phyloP scores from a whole-genome alignment of 805 yeast species.

The Candida peoriensis region DNA sequence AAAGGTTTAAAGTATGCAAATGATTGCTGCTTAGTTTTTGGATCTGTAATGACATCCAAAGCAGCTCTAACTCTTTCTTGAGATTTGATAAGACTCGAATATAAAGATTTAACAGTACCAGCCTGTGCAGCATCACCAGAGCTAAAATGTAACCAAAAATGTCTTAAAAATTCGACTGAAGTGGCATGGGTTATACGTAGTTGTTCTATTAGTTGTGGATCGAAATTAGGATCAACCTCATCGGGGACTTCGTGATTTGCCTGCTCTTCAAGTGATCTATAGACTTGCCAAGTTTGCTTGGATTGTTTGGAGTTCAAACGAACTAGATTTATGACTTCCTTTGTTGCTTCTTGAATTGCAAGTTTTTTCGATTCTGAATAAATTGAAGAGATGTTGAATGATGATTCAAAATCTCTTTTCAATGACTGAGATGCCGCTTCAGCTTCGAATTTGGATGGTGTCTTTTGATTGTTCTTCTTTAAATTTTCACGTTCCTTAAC shows the following conservation, averaged over 20 bases:
- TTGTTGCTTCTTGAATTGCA: conserved; percentile 36
- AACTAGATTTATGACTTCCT: conserved; percentile 43
- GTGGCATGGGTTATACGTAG: conserved; percentile 64
- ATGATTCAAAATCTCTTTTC: conserved; percentile 12
- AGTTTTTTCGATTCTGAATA: conserved; percentile 22
- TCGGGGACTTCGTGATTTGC: conserved; percentile 21
- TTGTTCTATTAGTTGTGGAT: conserved; percentile 38
- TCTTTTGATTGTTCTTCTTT: conserved; percentile 7
- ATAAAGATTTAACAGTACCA: conserved; percentile 38
- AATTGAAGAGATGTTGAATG: conserved; percentile 27
- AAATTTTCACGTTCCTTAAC: conserved; percentile 16
- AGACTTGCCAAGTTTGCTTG: conserved; percentile 38
- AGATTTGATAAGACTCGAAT: conserved; percentile 44
- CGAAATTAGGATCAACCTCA: conserved; percentile 29
- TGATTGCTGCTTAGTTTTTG: conserved; percentile 23
- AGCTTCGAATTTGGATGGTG: conserved; percentile 21
- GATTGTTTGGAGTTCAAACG: conserved; percentile 51
- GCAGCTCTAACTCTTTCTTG: conserved; percentile 38
- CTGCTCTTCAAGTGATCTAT: conserved; percentile 21
- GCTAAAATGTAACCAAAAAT: conserved; percentile 65
- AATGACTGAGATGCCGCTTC: conserved; percentile 16
- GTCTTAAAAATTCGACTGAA: conserved; percentile 68
- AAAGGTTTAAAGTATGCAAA: conserved; percentile 38
- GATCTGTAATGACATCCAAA: conserved; percentile 26
- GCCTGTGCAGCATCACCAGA: conserved; percentile 44